These are phyloP conservation scores for Cucurbita pepo DNA, from an alignment of 306 rosid species.

Conservation along the genomic window DNA sequence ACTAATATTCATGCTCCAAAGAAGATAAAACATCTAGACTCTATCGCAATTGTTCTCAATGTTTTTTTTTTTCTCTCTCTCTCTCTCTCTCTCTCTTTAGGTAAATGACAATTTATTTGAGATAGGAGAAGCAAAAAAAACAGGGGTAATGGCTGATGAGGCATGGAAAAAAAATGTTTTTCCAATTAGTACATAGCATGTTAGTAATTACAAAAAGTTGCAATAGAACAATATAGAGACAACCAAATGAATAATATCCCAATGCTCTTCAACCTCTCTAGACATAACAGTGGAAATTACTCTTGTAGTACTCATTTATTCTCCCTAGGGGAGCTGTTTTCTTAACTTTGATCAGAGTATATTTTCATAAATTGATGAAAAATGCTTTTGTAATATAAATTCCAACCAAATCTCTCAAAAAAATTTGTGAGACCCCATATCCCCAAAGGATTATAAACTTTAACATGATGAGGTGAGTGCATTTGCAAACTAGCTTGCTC, in stretches of 20 bases:
- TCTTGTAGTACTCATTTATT: neutral
- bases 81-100: neutral
- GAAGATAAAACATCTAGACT: neutral
- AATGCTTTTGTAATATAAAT: neutral
- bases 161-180: neutral
- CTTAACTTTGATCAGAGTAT: neutral
- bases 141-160: neutral
- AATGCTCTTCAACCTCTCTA: neutral
- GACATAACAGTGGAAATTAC: neutral
- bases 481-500: neutral
- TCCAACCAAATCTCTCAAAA: neutral
- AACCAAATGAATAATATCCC: neutral
- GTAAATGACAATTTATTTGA: neutral
- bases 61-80: neutral
- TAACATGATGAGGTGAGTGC: neutral
- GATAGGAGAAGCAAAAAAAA: neutral
- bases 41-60: neutral
- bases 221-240: neutral
- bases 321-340: neutral
- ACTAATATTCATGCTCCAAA: neutral
- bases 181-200: neutral
- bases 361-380: neutral
- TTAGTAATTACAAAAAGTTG: neutral
- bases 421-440: neutral
- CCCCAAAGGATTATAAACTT: neutral